A percentile compares a stretch with the other conserved stretches of the same genome.
Conservation (phyloP, 228 moss, liverwort and hornwort genomes). For the Sphagnum fallax region DNA sequence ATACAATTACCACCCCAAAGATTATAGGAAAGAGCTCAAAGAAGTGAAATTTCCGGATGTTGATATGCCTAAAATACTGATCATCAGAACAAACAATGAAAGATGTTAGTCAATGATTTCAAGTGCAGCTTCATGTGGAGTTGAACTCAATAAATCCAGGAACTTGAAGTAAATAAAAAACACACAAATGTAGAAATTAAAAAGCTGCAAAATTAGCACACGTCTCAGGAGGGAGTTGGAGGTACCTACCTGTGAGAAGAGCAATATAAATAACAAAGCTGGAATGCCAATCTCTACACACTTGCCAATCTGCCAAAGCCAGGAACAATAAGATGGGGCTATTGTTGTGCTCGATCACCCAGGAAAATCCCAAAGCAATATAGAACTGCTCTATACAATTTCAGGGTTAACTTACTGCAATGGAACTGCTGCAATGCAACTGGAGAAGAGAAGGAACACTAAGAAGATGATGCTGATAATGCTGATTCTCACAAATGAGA, state of each 20-base stretch:
- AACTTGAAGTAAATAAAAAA: background rate
- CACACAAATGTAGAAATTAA: background rate
- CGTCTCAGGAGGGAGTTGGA: background rate
- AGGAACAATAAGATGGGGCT: background rate
- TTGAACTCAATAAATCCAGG: background rate
- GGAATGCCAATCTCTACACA: slow-evolving; percentile 69
- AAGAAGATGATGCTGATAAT: no score
- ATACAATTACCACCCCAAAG: slow-evolving; percentile 58
- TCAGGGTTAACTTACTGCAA: no score
- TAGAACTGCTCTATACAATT: no score
- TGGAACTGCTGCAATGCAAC: no score
- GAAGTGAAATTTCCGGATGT: slow-evolving; percentile 40
- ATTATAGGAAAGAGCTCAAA: slow-evolving; percentile 81
- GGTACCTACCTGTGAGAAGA: slow-evolving; percentile 47
- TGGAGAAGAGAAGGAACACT: no score
- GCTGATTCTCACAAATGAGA: no score
- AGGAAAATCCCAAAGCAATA: no score
- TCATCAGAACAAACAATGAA: background rate
- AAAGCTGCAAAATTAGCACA: background rate
- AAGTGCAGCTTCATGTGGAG: background rate
- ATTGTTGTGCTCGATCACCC: no score
- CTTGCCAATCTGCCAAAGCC: slow-evolving; percentile 39
- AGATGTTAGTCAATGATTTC: background rate
- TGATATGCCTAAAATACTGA: slow-evolving; percentile 73
- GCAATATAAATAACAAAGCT: slow-evolving; percentile 41